Evolutionary conservation across 495 filamentous ascomycete species (phyloP).

Genomic region (Aspergillus funiculosus): DNA sequence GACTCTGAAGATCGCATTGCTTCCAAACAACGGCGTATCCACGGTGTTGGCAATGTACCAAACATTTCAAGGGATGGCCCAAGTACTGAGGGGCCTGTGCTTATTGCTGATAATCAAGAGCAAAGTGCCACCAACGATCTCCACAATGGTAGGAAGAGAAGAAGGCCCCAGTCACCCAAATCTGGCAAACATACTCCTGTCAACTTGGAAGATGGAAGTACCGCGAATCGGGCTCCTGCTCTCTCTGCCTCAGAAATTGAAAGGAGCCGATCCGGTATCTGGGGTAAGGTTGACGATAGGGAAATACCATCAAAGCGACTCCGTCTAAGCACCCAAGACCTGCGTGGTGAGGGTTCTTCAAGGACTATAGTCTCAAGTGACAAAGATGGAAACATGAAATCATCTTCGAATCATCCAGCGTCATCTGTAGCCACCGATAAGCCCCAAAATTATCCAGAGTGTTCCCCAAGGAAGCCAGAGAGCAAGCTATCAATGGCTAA

Average conservation of each 20-base stretch:
- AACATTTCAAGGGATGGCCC: neutral
- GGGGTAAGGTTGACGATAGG: too few species aligned
- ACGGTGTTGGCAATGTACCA: neutral
- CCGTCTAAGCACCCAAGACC: neutral
- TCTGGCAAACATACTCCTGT: neutral
- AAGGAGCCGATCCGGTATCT: too few species aligned
- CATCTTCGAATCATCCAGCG: too few species aligned
- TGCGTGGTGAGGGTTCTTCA: neutral
- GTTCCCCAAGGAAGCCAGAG: too few species aligned
- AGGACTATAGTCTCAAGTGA: neutral
- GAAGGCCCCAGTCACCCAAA: constrained; percentile 8
- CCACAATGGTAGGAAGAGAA: too few species aligned
- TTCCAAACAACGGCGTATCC: constrained; percentile 12
- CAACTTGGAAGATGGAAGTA: neutral
- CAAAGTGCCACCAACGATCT: neutral
- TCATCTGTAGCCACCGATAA: neutral
- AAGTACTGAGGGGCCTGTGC: neutral
- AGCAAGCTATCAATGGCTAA: neutral
- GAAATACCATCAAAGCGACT: constrained; percentile 4
- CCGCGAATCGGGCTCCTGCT: neutral
- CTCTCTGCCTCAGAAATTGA: too few species aligned
- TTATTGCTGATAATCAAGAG: neutral
- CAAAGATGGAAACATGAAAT: neutral
- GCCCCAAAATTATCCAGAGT: neutral
- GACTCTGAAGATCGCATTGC: neutral